These are phyloP conservation scores for Lichtheimia ornata DNA, from an alignment of 371 early-diverging fungal genomes.

Conservation along the genomic window DNA sequence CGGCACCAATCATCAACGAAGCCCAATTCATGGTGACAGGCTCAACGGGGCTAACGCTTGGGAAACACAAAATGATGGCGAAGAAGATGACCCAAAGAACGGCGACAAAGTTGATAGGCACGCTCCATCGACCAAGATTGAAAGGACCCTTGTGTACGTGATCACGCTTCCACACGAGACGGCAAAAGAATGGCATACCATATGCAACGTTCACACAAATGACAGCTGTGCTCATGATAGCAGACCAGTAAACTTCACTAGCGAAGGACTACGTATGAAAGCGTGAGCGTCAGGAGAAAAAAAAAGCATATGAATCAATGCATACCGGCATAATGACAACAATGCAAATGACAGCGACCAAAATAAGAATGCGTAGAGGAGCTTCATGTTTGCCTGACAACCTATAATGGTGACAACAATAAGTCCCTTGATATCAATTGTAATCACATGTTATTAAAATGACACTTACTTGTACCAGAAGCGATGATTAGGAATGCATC, in stretches of 20 bases:
- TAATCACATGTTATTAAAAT: too few species aligned
- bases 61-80: slow-evolving; percentile 26
- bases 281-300: too few species aligned
- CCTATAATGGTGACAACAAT: too few species aligned
- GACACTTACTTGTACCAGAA: slow-evolving; percentile 18
- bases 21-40: slow-evolving; percentile 28
- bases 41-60: slow-evolving; percentile 16
- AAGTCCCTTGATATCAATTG: too few species aligned
- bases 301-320: too few species aligned
- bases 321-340: slow-evolving; percentile 30
- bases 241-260: slow-evolving; percentile 25
- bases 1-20: slow-evolving; percentile 26
- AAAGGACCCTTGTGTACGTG: slow-evolving; percentile 22
- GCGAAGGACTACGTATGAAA: slow-evolving; percentile 17
- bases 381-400: slow-evolving; percentile 15
- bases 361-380: slow-evolving; percentile 20
- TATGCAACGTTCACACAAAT: slow-evolving; percentile 26
- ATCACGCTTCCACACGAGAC: slow-evolving; percentile 24
- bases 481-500: slow-evolving; percentile 19
- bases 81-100: slow-evolving; percentile 31
- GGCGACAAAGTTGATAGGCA: slow-evolving; percentile 25
- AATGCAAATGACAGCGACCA: slow-evolving; percentile 17
- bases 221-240: slow-evolving; percentile 25
- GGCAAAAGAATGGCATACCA: slow-evolving; percentile 30
- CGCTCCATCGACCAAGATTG: slow-evolving; percentile 19